Base-by-base conservation (phyloP, 768 basidiomycete genomes). In the Lyophyllum semitale region DNA sequence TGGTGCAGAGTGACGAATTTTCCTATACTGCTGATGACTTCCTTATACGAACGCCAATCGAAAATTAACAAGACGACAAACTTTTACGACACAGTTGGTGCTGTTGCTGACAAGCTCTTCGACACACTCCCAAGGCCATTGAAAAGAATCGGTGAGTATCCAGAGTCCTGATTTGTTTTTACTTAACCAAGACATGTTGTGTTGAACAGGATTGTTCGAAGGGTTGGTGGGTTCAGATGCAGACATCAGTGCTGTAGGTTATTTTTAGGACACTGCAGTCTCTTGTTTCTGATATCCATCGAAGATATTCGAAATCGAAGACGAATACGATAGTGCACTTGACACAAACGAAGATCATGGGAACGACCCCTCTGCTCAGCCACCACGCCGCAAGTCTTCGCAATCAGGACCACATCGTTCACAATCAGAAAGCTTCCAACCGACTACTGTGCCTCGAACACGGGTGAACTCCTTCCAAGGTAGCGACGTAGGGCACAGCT, bases 41-140 rank as follows among this genome's bases (percentile, higher is more conserved):
- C 93, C 2, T 73, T 88, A 50, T 96, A 95, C 65, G 95, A 96
- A 71, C 82, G 95, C 15, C 89, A 94, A 67, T 82, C 88, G 2
- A 91, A 91, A 70, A 77, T 72, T 20, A 81, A 78, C 4, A 85
- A 84, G 1, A 82, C 89, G 0, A 73, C 77, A 2, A 84, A 80
- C 22, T 84, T 95, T 60, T 83, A 84, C 57, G 92, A 96, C 57
- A 91, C 91, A 0, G 59, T 95, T 11, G 68, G 78, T 11, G 81
- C 84, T 42, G 75, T 85, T 3, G 77, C 83, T 3, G 94, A 96
- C 60, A 84, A 77, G 57, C 69, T 87, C 42, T 77, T 87, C 35
- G 93, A 95, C 51, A 82, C 81, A 0, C 70, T 96, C 8, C 95
- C 95, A 22, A 79, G 91, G n/a, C 66, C 78, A 1, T 59, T 97